phyloP scores from a whole-genome alignment of 202 grass and related monocot species.

The Carex sylvatica region DNA sequence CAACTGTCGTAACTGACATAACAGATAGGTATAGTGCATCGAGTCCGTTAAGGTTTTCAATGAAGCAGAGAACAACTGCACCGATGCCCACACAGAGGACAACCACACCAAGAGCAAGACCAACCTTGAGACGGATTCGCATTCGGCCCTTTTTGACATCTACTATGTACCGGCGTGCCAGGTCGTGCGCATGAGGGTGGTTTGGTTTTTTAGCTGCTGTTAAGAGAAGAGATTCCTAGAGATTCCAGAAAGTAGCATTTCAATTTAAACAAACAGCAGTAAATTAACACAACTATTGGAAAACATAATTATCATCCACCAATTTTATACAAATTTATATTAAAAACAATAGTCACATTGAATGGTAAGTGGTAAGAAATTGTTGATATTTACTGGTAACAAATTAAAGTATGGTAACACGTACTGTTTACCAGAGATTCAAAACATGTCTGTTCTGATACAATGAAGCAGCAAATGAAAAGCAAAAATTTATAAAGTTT shows the following conservation, averaged over 20 bases:
- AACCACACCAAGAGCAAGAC: constrained; percentile 56
- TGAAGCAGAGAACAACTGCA: constrained; percentile 53
- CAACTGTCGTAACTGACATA: constrained; percentile 90
- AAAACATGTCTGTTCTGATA: neutral
- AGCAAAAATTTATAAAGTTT: neutral
- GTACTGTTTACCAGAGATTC: neutral
- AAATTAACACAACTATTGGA: neutral
- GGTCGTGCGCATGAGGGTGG: constrained; percentile 47
- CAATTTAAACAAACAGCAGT: neutral
- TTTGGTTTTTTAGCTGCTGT: constrained; percentile 53
- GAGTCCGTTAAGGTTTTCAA: constrained; percentile 66
- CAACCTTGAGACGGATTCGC: constrained; percentile 84
- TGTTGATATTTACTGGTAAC: neutral
- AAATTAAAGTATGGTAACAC: neutral
- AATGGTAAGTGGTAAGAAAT: neutral
- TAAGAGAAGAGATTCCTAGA: constrained; percentile 88
- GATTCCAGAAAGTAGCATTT: constrained; percentile 1
- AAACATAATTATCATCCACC: neutral
- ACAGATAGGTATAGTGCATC: constrained; percentile 79
- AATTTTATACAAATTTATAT: neutral
- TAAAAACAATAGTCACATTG: neutral
- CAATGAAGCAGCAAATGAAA: neutral
- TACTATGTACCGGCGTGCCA: constrained; percentile 57
- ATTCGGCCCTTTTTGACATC: constrained; percentile 93
- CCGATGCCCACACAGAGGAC: constrained; percentile 69